Conservation (phyloP, 106 monocot species). For the Acorus gramineus region DNA sequence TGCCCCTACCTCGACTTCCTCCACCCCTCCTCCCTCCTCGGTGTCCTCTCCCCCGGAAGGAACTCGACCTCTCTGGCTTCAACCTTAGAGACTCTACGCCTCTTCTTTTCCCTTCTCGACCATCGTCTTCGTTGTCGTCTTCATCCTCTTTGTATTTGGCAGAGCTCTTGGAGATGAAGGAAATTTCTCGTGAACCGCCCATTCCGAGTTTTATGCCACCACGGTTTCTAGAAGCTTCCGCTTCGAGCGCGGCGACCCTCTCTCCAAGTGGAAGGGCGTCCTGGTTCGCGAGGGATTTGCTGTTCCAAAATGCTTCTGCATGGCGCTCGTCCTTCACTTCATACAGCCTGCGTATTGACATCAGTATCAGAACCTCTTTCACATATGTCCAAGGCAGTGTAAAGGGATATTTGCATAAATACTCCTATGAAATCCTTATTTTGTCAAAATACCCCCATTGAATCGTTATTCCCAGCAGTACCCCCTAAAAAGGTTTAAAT, state of each 20-base stretch:
- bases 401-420: too few relatives aligned
- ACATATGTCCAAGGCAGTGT: background rate
- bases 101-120: conserved; percentile 34
- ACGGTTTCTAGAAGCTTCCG: background rate
- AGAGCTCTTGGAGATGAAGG: conserved; percentile 47
- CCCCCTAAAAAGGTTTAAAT: too few relatives aligned
- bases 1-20: conserved; percentile 14
- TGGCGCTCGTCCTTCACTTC: conserved; percentile 96
- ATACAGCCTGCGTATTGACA: conserved; percentile 43
- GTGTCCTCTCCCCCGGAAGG: conserved; percentile 27
- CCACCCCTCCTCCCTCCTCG: conserved; percentile 17
- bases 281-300: conserved; percentile 59
- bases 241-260: conserved; percentile 32
- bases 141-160: conserved; percentile 7
- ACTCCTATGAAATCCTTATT: too few relatives aligned
- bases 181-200: conserved; percentile 82
- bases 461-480: too few relatives aligned
- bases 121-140: conserved; percentile 10
- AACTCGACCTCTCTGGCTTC: conserved; percentile 43
- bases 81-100: conserved; percentile 61
- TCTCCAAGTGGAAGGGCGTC: conserved; percentile 69
- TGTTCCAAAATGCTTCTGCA: conserved; percentile 72
- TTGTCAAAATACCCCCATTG: too few relatives aligned
- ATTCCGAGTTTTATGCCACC: conserved; percentile 52
- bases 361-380: background rate